phyloP scores from a whole-genome alignment of 176 grass and related monocot species.

The Echinochloa phyllopogon region DNA sequence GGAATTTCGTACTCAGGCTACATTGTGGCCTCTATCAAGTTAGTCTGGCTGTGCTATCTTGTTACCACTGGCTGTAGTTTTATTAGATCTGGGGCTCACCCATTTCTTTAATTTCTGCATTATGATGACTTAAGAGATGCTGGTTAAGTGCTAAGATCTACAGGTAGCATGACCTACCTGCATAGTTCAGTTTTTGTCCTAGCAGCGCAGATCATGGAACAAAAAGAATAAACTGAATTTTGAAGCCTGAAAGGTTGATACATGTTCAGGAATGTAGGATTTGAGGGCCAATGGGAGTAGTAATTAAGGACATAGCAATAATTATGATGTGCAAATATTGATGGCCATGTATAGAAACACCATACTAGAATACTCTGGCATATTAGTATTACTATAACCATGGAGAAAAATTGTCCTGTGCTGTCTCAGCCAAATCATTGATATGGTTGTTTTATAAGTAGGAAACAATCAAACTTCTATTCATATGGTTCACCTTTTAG shows the following conservation, averaged over 20 bases:
- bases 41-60: background rate
- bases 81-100: background rate
- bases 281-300: background rate
- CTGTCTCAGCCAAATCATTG: background rate
- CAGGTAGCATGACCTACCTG: background rate
- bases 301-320: background rate
- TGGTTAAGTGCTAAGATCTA: background rate
- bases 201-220: background rate
- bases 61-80: background rate
- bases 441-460: background rate
- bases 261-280: background rate
- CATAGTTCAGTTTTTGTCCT: background rate
- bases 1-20: background rate
- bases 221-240: background rate
- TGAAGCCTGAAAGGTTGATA: background rate
- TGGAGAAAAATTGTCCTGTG: background rate
- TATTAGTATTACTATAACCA: background rate
- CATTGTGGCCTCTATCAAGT: conserved; percentile 3
- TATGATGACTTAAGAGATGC: background rate
- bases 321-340: background rate
- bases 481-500: background rate
- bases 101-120: background rate
- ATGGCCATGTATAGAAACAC: background rate
- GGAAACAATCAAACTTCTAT: background rate
- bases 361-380: background rate